phyloP scores from a whole-genome alignment of 2,329 filamentous ascomycete species.

The Epichloe festucae region DNA sequence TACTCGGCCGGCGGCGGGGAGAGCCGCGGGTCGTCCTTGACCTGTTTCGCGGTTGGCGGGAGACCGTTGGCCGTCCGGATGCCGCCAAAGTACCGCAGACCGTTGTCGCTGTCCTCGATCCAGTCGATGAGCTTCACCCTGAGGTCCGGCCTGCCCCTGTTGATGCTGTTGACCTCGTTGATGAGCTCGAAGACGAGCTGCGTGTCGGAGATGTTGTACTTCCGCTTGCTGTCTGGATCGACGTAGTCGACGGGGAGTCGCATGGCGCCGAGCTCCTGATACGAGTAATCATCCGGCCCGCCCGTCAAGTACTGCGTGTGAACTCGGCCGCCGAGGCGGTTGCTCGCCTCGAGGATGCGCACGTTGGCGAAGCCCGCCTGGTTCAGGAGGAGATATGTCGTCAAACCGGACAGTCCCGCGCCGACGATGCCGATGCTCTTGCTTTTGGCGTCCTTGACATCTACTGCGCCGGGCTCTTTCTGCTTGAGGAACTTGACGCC shows the following conservation, averaged over 20 bases:
- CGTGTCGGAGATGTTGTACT: constrained; percentile 47
- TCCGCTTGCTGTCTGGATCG: constrained; percentile 36
- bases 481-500: constrained; percentile 45
- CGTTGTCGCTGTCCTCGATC: constrained; percentile 43
- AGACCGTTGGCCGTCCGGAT: constrained; percentile 36
- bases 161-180: constrained; percentile 45
- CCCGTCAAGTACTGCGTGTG: constrained; percentile 49
- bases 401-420: constrained; percentile 51
- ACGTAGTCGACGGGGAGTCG: constrained; percentile 43
- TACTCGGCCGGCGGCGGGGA: constrained; percentile 16
- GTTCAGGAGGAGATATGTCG: constrained; percentile 39
- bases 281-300: constrained; percentile 48
- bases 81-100: constrained; percentile 34
- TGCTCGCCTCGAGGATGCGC: constrained; percentile 46
- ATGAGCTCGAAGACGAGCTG: constrained; percentile 52
- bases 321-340: constrained; percentile 50
- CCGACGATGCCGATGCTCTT: constrained; percentile 52
- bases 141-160: constrained; percentile 33
- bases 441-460: constrained; percentile 8
- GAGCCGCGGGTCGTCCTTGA: constrained; percentile 28
- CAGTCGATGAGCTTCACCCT: constrained; percentile 50
- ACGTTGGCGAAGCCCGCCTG: constrained; percentile 43
- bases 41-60: constrained; percentile 38
- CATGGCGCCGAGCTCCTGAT: constrained; percentile 57
- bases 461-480: constrained; percentile 33